Conservation (phyloP, 225 moss, liverwort and hornwort genomes). For the Physcomitrium patens region DNA sequence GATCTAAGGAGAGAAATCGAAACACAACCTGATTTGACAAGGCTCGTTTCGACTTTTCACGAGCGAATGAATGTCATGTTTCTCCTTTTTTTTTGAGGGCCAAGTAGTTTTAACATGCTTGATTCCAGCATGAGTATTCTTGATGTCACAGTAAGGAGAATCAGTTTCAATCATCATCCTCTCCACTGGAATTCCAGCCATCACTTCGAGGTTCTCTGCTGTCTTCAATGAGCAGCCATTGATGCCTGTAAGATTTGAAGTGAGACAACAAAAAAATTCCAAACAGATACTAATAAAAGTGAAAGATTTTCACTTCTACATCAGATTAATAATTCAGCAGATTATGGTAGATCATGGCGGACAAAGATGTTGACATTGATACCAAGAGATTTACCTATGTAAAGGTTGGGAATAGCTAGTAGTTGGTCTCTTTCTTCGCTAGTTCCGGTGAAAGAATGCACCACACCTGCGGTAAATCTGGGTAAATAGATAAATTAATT, state of each 20-base stretch:
- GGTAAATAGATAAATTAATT: constrained; percentile 20
- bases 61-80: constrained; percentile 70
- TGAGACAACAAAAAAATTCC: background rate
- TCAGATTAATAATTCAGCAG: background rate
- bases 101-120: constrained; percentile 79
- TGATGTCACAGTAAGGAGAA: constrained; percentile 93
- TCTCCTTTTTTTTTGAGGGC: constrained; percentile 95
- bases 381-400: constrained; percentile 54
- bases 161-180: constrained; percentile 97
- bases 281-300: constrained; percentile 13
- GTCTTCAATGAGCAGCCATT: constrained; percentile 99
- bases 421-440: constrained; percentile 75
- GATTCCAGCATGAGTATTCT: constrained; percentile 86
- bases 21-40: constrained; percentile 83
- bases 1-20: background rate
- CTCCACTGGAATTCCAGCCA: constrained; percentile 74
- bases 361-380: constrained; percentile 2
- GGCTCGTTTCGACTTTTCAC: constrained; percentile 98
- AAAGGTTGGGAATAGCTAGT: constrained; percentile 78
- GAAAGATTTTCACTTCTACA: constrained; percentile 1
- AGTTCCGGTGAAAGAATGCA: constrained; percentile 94
- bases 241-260: constrained; percentile 52
- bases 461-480: constrained; percentile 90
- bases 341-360: constrained; percentile 4
- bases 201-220: constrained; percentile 71